A percentile compares a stretch with the other conserved stretches of the same genome.
These are phyloP conservation scores for Boletus insuetus DNA, from an alignment of 768 basidiomycete species.

Conservation along the genomic window DNA sequence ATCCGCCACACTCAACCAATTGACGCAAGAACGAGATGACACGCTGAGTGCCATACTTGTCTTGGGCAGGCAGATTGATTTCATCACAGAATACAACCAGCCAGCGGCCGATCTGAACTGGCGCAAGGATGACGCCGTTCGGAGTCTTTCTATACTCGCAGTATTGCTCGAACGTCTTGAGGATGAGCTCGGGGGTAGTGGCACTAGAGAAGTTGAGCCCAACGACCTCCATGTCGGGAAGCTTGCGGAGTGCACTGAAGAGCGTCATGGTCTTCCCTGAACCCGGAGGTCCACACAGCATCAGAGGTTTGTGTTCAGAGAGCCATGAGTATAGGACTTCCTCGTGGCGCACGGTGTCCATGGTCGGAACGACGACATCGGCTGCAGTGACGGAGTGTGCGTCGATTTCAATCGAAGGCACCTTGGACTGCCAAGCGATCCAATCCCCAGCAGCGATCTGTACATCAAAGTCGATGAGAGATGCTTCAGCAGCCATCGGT, in stretches of 20 bases:
- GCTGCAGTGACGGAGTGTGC: slow-evolving; percentile 94
- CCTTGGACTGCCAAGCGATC: slow-evolving; percentile 87
- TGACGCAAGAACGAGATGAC: slow-evolving; percentile 99
- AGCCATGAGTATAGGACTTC: slow-evolving; percentile 99
- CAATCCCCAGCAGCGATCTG: slow-evolving; percentile 84
- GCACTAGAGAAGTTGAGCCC: slow-evolving; percentile 99
- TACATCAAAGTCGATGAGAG: slow-evolving; percentile 94
- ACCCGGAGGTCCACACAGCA: slow-evolving; percentile 99
- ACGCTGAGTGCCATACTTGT: slow-evolving; percentile 97
- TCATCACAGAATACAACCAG: slow-evolving; percentile 99
- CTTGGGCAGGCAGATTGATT: slow-evolving; percentile 94
- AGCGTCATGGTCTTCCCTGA: slow-evolving; percentile 99
- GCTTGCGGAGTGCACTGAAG: slow-evolving; percentile 94
- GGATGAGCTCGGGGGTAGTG: slow-evolving; percentile 94
- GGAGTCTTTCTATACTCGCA: slow-evolving; percentile 99
- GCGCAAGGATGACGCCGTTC: slow-evolving; percentile 94
- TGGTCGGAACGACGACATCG: slow-evolving; percentile 95
- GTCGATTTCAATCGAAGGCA: slow-evolving; percentile 95
- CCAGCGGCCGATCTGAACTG: slow-evolving; percentile 95
- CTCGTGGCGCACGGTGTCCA: slow-evolving; percentile 98
- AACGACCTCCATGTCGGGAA: slow-evolving; percentile 98
- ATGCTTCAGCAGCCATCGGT: slow-evolving; percentile 65
- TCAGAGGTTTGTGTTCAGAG: slow-evolving; percentile 96
- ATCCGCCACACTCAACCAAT: slow-evolving; percentile 91
- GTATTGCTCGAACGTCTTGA: slow-evolving; percentile 99